These are phyloP conservation scores for Leishmania tropica DNA, from an alignment of 208 protist genomes.

Conservation along the genomic window DNA sequence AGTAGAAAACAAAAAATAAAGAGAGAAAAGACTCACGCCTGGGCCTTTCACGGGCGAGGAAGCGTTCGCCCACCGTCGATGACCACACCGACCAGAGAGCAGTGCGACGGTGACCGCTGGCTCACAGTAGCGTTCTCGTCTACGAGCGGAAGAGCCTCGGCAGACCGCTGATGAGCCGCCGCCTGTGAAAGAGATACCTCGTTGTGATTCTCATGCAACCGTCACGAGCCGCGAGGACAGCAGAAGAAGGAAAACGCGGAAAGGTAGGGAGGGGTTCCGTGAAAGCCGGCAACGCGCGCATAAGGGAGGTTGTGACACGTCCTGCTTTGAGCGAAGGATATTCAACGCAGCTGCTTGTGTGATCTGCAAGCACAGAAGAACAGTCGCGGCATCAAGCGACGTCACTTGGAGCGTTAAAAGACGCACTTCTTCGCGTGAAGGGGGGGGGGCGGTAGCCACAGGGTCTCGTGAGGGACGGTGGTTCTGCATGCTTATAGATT, in stretches of 20 bases:
- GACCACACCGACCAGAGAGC: too few species aligned
- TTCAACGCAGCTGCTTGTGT: background rate
- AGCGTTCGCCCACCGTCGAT: background rate
- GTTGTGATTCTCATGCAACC: background rate
- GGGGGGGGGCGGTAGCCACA: background rate
- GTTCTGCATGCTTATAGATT: background rate
- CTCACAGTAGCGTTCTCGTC: background rate
- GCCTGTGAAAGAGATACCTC: background rate
- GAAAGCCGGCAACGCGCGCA: background rate
- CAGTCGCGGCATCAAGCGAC: background rate
- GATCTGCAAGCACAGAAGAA: background rate
- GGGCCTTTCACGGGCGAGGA: background rate
- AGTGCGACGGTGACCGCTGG: background rate
- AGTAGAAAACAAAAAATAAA: background rate
- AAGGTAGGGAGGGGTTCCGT: background rate
- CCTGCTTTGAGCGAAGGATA: background rate
- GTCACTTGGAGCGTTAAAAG: background rate
- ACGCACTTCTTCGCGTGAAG: too few species aligned
- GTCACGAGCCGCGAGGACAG: background rate
- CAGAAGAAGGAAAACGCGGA: background rate
- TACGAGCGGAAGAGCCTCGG: background rate
- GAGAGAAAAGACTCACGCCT: background rate
- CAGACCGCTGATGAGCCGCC: background rate
- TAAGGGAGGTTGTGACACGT: background rate
- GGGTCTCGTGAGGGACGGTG: too few species aligned